Conservation (phyloP, 192 early-diverging fungal species). For the Coemansia sp. region DNA sequence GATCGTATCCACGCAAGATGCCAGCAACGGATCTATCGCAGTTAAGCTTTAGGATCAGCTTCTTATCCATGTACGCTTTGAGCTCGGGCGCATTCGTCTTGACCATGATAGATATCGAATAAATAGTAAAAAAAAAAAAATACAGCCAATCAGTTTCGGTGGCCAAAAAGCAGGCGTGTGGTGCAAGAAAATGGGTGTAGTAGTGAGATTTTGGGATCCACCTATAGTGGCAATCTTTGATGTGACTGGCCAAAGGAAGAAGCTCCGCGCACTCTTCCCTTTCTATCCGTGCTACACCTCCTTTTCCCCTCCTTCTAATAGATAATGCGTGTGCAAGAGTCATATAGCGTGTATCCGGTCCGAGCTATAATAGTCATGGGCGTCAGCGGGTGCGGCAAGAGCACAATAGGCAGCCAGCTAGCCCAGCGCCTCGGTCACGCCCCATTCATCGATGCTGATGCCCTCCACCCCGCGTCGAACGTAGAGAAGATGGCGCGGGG, state of each 20-base stretch:
- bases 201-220: neutral
- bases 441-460: conserved; percentile 64
- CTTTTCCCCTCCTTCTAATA: neutral
- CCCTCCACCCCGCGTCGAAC: conserved; percentile 59
- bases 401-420: conserved; percentile 46
- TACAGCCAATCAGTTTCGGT: no score
- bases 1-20: conserved; percentile 95
- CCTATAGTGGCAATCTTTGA: neutral
- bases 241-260: neutral
- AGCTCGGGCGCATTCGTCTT: conserved; percentile 66
- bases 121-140: neutral
- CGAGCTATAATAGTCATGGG: conserved; percentile 63
- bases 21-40: conserved; percentile 89
- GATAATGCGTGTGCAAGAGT: conserved; percentile 33
- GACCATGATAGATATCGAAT: conserved; percentile 35
- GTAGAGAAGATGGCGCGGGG: conserved; percentile 66
- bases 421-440: conserved; percentile 44
- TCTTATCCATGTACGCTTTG: conserved; percentile 89
- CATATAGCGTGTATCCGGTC: conserved; percentile 41
- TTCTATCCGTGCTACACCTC: neutral
- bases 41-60: conserved; percentile 86
- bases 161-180: neutral
- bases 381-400: conserved; percentile 64
- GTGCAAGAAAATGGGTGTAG: neutral
- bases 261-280: neutral